phyloP scores from a whole-genome alignment of 176 grass and related monocot genomes.

The Oryza officinalis region DNA sequence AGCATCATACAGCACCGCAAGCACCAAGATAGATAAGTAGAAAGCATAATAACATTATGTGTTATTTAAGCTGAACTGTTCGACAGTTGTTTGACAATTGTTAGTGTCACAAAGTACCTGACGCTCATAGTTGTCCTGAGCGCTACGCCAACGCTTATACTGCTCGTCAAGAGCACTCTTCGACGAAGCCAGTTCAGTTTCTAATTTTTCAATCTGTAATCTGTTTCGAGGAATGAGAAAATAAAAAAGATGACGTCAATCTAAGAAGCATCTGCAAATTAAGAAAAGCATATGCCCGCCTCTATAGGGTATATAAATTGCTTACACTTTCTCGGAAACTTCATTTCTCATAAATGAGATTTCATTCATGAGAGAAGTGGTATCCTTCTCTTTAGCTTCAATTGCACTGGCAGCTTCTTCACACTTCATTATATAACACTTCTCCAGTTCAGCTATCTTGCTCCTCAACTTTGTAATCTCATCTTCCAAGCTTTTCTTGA shows the following conservation, averaged over 20 bases:
- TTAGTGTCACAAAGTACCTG: constrained; percentile 52
- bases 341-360: constrained; percentile 62
- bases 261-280: not conserved
- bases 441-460: constrained; percentile 78
- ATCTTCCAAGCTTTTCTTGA: constrained; percentile 68
- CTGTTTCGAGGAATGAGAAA: constrained; percentile 42
- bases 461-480: constrained; percentile 73
- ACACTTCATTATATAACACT: constrained; percentile 74
- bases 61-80: not conserved
- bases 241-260: constrained; percentile 14
- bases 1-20: not conserved
- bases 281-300: not conserved
- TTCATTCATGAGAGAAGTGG: constrained; percentile 65
- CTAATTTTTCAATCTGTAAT: constrained; percentile 53
- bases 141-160: constrained; percentile 73
- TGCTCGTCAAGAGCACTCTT: constrained; percentile 82
- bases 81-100: not conserved
- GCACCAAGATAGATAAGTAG: not conserved
- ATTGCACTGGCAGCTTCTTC: constrained; percentile 59
- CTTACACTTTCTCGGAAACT: constrained; percentile 81
- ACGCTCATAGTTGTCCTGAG: constrained; percentile 91
- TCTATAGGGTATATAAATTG: constrained; percentile 4
- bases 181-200: constrained; percentile 66
- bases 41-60: too few relatives aligned
- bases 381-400: constrained; percentile 85